Percentiles rank a stretch among this genome's conserved stretches.
Conservation (phyloP, 140 eudicot species). For the Flaveria floridana region DNA sequence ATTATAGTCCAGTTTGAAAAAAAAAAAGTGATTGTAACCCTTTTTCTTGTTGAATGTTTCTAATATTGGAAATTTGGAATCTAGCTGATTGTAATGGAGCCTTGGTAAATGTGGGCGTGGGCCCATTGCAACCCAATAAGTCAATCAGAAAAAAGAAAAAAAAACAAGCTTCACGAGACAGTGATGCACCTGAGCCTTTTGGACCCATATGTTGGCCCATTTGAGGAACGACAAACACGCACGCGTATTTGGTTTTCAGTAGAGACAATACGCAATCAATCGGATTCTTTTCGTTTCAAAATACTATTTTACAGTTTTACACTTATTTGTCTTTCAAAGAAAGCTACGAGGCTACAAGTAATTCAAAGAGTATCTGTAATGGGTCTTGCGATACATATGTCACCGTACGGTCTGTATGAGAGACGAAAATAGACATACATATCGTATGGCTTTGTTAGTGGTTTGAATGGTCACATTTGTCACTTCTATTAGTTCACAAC, state of each 20-base stretch:
- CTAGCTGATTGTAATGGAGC: too few species aligned
- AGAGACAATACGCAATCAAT: not conserved
- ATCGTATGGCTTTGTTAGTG: too few species aligned
- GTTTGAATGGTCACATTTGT: too few species aligned
- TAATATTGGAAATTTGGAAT: too few species aligned
- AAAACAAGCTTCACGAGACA: not conserved
- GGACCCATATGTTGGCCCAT: conserved; percentile 1
- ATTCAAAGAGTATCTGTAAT: too few species aligned
- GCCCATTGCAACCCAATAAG: not conserved
- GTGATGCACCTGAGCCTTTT: not conserved
- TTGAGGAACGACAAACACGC: not conserved
- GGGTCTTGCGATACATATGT: too few species aligned
- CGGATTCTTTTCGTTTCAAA: conserved; percentile 2
- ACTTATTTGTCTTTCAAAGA: not conserved
- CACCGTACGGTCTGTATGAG: too few species aligned
- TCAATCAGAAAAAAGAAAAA: not conserved
- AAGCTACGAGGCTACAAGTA: not conserved
- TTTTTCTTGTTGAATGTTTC: too few species aligned
- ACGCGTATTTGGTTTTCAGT: not conserved
- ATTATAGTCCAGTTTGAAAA: too few species aligned
- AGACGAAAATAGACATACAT: too few species aligned
- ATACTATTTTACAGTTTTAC: not conserved
- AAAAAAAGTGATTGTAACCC: too few species aligned
- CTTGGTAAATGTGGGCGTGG: not conserved
- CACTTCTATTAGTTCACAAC: too few species aligned